A percentile compares a stretch with the other conserved stretches of the same genome.
These are phyloP conservation scores for Emmonsiellopsis sp. DNA, from an alignment of 2,329 filamentous ascomycete genomes.

Conservation along the genomic window DNA sequence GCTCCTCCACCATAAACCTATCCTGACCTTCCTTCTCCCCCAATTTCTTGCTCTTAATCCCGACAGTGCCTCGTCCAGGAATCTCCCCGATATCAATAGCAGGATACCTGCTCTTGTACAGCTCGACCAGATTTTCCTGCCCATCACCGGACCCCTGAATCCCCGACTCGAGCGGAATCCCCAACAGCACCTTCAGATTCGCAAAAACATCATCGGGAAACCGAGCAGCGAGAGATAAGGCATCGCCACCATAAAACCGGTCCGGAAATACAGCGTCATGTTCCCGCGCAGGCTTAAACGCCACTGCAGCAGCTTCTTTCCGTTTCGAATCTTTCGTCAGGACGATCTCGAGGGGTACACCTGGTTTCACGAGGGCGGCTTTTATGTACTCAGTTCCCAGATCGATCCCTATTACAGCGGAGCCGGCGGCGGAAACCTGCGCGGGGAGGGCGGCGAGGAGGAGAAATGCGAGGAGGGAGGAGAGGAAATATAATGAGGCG, in stretches of 20 bases:
- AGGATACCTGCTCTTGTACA: slow-evolving; percentile 69
- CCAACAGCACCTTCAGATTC: slow-evolving; percentile 86
- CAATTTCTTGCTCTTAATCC: slow-evolving; percentile 69
- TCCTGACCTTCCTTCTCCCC: slow-evolving; percentile 53
- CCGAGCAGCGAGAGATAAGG: slow-evolving; percentile 72
- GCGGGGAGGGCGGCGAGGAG: slow-evolving; percentile 47
- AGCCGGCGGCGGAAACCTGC: slow-evolving; percentile 50
- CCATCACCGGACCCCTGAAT: slow-evolving; percentile 27
- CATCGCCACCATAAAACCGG: slow-evolving; percentile 83
- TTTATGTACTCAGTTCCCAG: slow-evolving; percentile 96
- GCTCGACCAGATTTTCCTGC: slow-evolving; percentile 45
- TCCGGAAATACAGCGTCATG: slow-evolving; percentile 67
- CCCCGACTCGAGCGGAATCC: slow-evolving; percentile 50
- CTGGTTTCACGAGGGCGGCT: slow-evolving; percentile 88
- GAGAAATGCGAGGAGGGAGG: slow-evolving; percentile 39
- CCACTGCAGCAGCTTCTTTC: slow-evolving; percentile 84
- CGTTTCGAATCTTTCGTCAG: slow-evolving; percentile 95
- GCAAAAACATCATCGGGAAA: slow-evolving; percentile 92
- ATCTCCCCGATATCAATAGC: slow-evolving; percentile 57
- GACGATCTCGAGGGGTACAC: slow-evolving; percentile 94
- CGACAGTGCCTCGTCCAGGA: slow-evolving; percentile 54
- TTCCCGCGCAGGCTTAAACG: slow-evolving; percentile 77
- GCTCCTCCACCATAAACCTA: slow-evolving; percentile 71
- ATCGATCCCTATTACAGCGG: slow-evolving; percentile 84
- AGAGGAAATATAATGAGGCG: slow-evolving; percentile 20